Conservation (phyloP, 73 alveolate species). For the Uronychia binucleata region DNA sequence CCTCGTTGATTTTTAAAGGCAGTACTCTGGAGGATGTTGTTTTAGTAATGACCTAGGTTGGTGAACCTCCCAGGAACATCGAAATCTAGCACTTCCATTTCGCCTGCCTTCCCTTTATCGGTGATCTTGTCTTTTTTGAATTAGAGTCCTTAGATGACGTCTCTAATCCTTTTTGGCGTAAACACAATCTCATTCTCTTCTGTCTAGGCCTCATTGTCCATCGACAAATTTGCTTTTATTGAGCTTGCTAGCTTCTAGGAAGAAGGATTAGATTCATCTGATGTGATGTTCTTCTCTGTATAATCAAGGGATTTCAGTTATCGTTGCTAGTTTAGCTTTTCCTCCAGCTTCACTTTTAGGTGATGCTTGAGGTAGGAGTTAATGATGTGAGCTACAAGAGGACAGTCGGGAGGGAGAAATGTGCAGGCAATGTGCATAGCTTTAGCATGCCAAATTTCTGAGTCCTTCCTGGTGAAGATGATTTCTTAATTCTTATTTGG, state of each 20-base stretch:
- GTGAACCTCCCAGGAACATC: not conserved
- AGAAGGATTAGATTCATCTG: too few relatives aligned
- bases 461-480: conserved; percentile 45
- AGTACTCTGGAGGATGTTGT: too few relatives aligned
- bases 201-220: too few relatives aligned
- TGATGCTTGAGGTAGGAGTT: conserved; percentile 61
- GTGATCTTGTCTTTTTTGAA: not conserved
- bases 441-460: conserved; percentile 73
- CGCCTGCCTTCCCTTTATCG: not conserved
- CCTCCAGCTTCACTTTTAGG: conserved; percentile 19
- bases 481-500: conserved; percentile 1
- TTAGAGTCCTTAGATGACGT: not conserved
- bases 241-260: too few relatives aligned
- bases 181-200: not conserved
- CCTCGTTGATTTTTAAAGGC: too few relatives aligned
- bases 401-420: conserved; percentile 64
- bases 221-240: too few relatives aligned
- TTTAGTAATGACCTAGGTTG: too few relatives aligned
- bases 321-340: not conserved
- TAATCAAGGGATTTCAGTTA: not conserved
- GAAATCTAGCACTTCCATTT: too few relatives aligned
- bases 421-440: conserved; percentile 51
- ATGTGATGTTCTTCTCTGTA: too few relatives aligned
- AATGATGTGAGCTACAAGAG: conserved; percentile 51
- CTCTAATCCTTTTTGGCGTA: not conserved